Evolutionary conservation across 208 protist species (phyloP), one percentile per base, ranked within the genome.

Genomic region (Angomonas ambiguus): DNA sequence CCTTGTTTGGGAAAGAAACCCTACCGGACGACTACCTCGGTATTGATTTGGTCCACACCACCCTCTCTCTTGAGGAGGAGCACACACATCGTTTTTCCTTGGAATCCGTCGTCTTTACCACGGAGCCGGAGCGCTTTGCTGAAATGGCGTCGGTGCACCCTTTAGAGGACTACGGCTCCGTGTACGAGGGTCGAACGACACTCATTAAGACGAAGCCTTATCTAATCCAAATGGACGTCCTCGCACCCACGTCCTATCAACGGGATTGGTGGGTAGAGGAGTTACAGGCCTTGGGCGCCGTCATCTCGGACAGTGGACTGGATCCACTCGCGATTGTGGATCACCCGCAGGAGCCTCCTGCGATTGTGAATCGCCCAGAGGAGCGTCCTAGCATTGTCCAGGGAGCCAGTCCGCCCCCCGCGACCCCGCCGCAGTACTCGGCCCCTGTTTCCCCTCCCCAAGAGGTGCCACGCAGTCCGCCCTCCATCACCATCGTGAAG

Each of bases 231-330:
- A 63, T 69, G 30, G 69, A 74, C n/a, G 62, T 62, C 0, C 20
- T 69, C 30, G 56, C 62, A 2, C 32, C 61, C 16, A 64, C 62
- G 2, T 51, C 48, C 16, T 24, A 24, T 6, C 62, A 41, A 20
- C 27, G 57, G 69, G 20, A 22, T 13, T 25, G 32, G 45, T 74
- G 69, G 69, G 35, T 74, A 18, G 63, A 62, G 13, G 61, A 65
- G 38, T 45, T 74, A 38, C 31, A 18, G 3, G 10, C 38, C 41
- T 57, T 41, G 28, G 69, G 69, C 2, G 69, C 62, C n/a, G 34
- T 41, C 0, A 4, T 72, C 11, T 30, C 45, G 18, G 20, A n/a
- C 45, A n/a, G 18, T 13, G 10, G 4, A 20, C 18, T 27, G 18
- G 16, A n/a, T 24, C 8, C 5, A 13, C 45, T 13, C 8, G 45